Evolutionary conservation across 2,329 filamentous ascomycete species (phyloP), one percentile per base, ranked within the genome.

Genomic region (Tolypocladium cylindrosporum): DNA sequence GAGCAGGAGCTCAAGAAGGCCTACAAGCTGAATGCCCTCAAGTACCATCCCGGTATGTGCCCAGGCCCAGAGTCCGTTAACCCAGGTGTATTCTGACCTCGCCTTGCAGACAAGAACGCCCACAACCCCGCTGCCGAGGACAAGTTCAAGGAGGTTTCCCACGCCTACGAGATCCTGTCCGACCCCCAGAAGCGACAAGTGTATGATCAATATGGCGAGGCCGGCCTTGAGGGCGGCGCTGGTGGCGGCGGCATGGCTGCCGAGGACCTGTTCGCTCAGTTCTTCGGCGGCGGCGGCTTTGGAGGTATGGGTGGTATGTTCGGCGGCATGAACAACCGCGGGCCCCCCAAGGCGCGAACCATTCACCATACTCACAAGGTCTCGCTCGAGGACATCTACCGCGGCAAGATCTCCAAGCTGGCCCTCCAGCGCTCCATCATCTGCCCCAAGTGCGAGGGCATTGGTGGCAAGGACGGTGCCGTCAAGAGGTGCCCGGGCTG

Each of bases 291-390:
- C 60, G 87, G 87, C 61, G 89, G 91, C 63, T 73, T 74, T 50
- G 73, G 73, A 21, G 72, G 73, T 56, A 82, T 90, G 68, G 87
- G 87, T 60, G 84, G 89, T 70, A 91, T 92, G 83, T 90, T 91
- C 67, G 84, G 88, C 62, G 83, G 89, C 65, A 89, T 90, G 82
- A 85, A 87, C 67, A 86, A 89, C 57, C 84, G 86, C 58, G 93
- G 92, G 21, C 93, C 93, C 39, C 79, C 82, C 61, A 87, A 99
- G 82, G 93, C 94, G 54, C 88, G 94, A 66, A 96, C 93, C 59
- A 99, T 99, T 67, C 90, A 96, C 76, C 94, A 99, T 78, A 92
- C 94, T 55, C 94, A 97, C 86, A 97, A 97, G 77, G 94, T 99
- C 61, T 92, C 91, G 14, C 85, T 99, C 56, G 94, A 99, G 77